Conservation (phyloP, 768 basidiomycete species). For the Dioszegia aurantiaca region DNA sequence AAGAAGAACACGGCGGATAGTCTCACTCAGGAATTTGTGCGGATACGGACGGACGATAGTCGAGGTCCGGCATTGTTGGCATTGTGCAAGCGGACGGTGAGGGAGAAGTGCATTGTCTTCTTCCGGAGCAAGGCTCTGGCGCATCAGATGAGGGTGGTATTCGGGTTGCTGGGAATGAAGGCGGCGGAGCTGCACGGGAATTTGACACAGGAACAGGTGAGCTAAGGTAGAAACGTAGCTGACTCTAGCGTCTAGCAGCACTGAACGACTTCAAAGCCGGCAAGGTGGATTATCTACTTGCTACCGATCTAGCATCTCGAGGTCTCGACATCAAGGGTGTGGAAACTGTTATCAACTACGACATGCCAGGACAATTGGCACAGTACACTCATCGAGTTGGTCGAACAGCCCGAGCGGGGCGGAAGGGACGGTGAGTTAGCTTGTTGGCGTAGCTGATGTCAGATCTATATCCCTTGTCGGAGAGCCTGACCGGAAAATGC, state of each 20-base stretch:
- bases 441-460: background rate
- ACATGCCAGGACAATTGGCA: conserved; percentile 89
- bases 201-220: conserved; percentile 89
- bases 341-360: conserved; percentile 97
- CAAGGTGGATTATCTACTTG: conserved; percentile 84
- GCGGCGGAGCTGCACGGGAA: conserved; percentile 93
- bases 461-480: conserved; percentile 94
- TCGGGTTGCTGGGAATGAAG: conserved; percentile 69
- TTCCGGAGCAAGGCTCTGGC: conserved; percentile 94
- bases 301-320: conserved; percentile 91
- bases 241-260: conserved; percentile 72
- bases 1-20: conserved; percentile 81
- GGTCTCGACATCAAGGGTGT: conserved; percentile 97
- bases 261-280: conserved; percentile 85
- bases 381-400: conserved; percentile 97
- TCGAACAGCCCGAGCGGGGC: conserved; percentile 91
- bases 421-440: conserved; percentile 72
- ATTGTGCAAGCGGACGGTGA: conserved; percentile 84
- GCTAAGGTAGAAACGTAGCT: conserved; percentile 24
- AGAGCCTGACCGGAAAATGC: conserved; percentile 91
- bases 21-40: conserved; percentile 89
- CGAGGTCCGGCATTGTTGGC: conserved; percentile 55
- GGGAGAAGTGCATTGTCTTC: conserved; percentile 80
- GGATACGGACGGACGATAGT: conserved; percentile 64
- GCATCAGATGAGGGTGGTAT: conserved; percentile 93